Conservation (phyloP, 805 yeast species). For the Schizosaccharomyces japonicus region DNA sequence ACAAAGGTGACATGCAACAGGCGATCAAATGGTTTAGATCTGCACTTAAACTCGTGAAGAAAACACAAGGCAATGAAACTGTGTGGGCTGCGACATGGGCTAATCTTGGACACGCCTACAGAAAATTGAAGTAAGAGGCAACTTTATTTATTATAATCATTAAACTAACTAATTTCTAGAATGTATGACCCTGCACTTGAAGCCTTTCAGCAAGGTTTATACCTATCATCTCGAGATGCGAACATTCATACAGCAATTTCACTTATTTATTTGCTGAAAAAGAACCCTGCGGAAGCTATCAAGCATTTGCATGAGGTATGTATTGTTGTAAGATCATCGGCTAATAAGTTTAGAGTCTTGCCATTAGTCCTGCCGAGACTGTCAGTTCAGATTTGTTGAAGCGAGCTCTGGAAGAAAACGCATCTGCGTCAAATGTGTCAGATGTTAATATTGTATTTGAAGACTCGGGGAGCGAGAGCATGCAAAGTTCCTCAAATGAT, state of each 20-base stretch:
- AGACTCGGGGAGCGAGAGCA: neutral
- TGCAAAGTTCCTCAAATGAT: neutral
- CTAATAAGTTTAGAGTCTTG: slow-evolving; percentile 26
- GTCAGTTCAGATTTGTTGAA: slow-evolving; percentile 60
- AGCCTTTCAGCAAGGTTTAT: slow-evolving; percentile 55
- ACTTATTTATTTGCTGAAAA: slow-evolving; percentile 47
- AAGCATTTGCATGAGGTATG: slow-evolving; percentile 39
- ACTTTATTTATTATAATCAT: neutral
- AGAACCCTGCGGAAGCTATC: slow-evolving; percentile 41
- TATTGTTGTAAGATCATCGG: neutral
- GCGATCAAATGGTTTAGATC: slow-evolving; percentile 50
- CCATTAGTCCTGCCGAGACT: slow-evolving; percentile 56
- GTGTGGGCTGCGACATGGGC: slow-evolving; percentile 70
- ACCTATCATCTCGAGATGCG: slow-evolving; percentile 43
- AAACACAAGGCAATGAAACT: slow-evolving; percentile 50
- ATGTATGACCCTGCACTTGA: slow-evolving; percentile 40
- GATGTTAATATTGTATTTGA: neutral
- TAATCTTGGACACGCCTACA: slow-evolving; percentile 70
- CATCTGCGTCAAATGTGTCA: neutral
- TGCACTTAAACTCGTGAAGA: slow-evolving; percentile 46
- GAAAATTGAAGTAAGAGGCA: slow-evolving; percentile 27
- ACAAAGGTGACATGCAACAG: slow-evolving; percentile 36
- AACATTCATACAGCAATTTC: slow-evolving; percentile 70
- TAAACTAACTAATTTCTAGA: slow-evolving; percentile 5
- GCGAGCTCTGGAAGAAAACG: slow-evolving; percentile 28